Base-by-base conservation (phyloP, 345 rosid species). In the Euphorbia tirucalli region DNA sequence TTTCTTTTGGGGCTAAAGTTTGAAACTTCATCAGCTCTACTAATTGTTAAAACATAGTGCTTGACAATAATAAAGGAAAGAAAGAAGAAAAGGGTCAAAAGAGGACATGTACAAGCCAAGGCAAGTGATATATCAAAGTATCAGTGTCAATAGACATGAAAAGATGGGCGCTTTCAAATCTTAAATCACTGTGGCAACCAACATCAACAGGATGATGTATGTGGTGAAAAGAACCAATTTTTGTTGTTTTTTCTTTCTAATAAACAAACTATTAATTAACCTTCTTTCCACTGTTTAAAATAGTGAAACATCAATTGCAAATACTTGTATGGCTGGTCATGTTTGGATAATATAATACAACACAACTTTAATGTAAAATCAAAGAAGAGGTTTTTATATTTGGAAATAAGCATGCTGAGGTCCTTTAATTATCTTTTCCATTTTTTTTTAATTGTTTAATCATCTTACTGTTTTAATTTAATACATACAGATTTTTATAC, bases 101-200 rank as follows among this genome's bases (percentile, higher is more conserved):
- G 76, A 74, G 79, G 81, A 80, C 84, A 87, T 60, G 83, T 80
- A 81, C 74, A 83, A 83, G 75, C 78, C 54, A 41, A 41, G 9
- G 5, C 76, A 80, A 85, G 78, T 74, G 85, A 84, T 73, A 49
- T 74, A 85, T 89, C 94, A 89, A 41, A 85, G 85, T 77, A 85
- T 89, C 93, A 84, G 74, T 83, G 86, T 89, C 91, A 83, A 71
- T 78, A 61, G 90, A 85, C 94, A 87, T 83, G 94, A 89, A 89
- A 87, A 83, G 92, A 89, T 89, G 89, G 92, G 92, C 70, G 92
- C 92, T 89, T 85, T 89, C 92, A 83, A 83, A 85, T 83, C 88
- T 74, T 66, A n/a, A 79, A 72, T 80, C 91, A 85, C 87, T 87
- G 88, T 84, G 86, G 82, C 86, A 78, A 83, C 86, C 82, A 86